Percentiles rank a stretch among this genome's conserved stretches.
Evolutionary conservation across 73 alveolate species (phyloP).

Genomic region (Paramecium caudatum): DNA sequence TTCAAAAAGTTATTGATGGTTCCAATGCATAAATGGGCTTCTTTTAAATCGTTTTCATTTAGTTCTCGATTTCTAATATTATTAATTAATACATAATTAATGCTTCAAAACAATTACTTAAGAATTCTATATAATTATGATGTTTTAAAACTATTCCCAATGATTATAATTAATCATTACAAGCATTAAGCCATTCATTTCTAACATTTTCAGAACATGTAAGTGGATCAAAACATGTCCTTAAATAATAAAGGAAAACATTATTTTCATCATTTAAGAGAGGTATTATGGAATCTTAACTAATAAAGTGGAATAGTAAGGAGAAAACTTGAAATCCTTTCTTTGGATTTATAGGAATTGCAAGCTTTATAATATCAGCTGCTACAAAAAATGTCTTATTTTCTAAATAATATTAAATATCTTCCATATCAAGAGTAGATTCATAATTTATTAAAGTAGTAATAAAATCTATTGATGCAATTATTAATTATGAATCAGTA

Average conservation of each 20-base stretch:
- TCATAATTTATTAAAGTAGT: not conserved
- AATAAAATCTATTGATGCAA: not conserved
- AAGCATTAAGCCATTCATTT: not conserved
- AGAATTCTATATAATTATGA: conserved; percentile 24
- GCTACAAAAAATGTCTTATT: not conserved
- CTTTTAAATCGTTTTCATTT: conserved; percentile 21
- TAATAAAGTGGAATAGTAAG: not conserved
- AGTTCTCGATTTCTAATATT: not conserved
- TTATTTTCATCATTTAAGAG: conserved; percentile 29
- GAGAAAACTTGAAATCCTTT: not conserved
- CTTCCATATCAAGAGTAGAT: conserved; percentile 13
- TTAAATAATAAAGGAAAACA: conserved; percentile 10
- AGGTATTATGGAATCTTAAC: not conserved
- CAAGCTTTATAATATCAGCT: not conserved
- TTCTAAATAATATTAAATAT: conserved; percentile 27
- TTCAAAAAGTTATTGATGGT: not conserved
- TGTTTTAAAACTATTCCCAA: not conserved
- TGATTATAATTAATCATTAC: not conserved
- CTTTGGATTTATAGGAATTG: not conserved
- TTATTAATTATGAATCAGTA: not conserved
- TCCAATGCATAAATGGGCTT: not conserved
- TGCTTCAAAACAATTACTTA: not conserved
- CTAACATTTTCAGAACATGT: not conserved
- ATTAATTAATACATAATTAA: not conserved
- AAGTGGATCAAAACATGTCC: not conserved